Evolutionary conservation across 352 stramenopile species (phyloP).

Genomic region (Phytopythium aichiense): DNA sequence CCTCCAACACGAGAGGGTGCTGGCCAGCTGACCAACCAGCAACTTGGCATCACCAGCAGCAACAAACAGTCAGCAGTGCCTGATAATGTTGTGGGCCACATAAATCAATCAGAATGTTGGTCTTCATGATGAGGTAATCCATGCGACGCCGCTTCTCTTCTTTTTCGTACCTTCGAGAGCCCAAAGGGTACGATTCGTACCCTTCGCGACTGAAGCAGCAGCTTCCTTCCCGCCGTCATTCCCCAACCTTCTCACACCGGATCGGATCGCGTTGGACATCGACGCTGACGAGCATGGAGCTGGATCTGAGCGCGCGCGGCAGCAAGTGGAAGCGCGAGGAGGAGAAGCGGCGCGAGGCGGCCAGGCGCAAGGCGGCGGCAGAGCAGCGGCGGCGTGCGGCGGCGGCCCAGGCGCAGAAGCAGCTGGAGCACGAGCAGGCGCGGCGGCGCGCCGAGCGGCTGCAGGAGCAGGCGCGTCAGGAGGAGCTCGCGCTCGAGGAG

Average conservation of each 20-base stretch:
- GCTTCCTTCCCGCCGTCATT: not conserved
- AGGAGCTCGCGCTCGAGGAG: slow-evolving; percentile 57
- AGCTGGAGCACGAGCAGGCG: slow-evolving; percentile 40
- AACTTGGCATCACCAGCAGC: no score
- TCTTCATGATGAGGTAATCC: not conserved
- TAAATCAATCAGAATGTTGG: not conserved
- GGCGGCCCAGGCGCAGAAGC: slow-evolving; percentile 31
- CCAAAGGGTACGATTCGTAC: no score
- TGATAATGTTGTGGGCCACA: slow-evolving; percentile 1
- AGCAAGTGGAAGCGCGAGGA: slow-evolving; percentile 70
- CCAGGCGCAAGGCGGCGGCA: slow-evolving; percentile 30
- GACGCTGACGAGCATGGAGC: slow-evolving; percentile 35
- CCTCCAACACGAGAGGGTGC: no score
- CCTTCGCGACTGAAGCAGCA: no score
- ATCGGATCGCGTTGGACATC: not conserved
- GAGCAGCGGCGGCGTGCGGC: slow-evolving; percentile 38
- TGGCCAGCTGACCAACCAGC: no score
- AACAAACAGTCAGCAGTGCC: no score
- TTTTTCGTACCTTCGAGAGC: not conserved
- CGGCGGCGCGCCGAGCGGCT: slow-evolving; percentile 44
- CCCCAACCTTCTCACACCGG: not conserved
- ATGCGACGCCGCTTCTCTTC: not conserved
- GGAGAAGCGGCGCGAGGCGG: slow-evolving; percentile 51
- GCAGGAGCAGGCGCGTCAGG: slow-evolving; percentile 29
- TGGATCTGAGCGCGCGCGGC: slow-evolving; percentile 64